phyloP scores from a whole-genome alignment of 805 yeast species.

The Candida ipomoeae region DNA sequence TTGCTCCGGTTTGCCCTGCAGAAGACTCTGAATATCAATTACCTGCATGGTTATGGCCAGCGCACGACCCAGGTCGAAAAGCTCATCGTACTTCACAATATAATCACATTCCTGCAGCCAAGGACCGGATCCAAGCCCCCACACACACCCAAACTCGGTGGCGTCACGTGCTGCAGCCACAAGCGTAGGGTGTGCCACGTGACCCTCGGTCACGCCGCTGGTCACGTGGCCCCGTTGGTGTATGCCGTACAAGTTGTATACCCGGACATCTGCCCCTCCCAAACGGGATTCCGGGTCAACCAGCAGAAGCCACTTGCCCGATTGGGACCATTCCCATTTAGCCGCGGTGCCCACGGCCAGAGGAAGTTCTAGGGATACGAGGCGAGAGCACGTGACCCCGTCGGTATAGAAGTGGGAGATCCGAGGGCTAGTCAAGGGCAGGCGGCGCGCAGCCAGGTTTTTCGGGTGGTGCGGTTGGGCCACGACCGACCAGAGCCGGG shows the following conservation, averaged over 20 bases:
- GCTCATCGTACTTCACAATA: not conserved
- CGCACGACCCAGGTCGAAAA: slow-evolving; percentile 1
- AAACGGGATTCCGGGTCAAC: slow-evolving; percentile 23
- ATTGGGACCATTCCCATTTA: slow-evolving; percentile 27
- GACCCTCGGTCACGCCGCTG: not conserved
- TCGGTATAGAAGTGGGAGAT: slow-evolving; percentile 28
- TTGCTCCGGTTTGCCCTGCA: not conserved
- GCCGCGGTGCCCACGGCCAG: slow-evolving; percentile 17
- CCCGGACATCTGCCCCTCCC: slow-evolving; percentile 26
- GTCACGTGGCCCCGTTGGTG: slow-evolving; percentile 6
- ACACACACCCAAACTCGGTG: not conserved
- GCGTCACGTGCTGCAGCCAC: not conserved
- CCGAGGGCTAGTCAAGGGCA: slow-evolving; percentile 7
- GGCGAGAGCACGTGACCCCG: slow-evolving; percentile 29
- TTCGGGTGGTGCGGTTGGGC: slow-evolving; percentile 21
- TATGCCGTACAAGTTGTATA: slow-evolving; percentile 27
- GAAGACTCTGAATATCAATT: not conserved
- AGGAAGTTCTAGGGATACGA: slow-evolving; percentile 19
- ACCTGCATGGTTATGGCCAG: not conserved
- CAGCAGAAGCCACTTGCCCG: slow-evolving; percentile 33
- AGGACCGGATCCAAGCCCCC: not conserved
- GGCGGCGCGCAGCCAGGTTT: slow-evolving; percentile 10
- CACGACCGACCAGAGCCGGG: slow-evolving; percentile 31
- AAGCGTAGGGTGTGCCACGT: not conserved
- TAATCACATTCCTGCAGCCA: not conserved